A percentile compares a stretch with the other conserved stretches of the same genome.
These are phyloP conservation scores for Sclerotinia borealis DNA, from an alignment of 2,329 filamentous ascomycete species.

Conservation along the genomic window DNA sequence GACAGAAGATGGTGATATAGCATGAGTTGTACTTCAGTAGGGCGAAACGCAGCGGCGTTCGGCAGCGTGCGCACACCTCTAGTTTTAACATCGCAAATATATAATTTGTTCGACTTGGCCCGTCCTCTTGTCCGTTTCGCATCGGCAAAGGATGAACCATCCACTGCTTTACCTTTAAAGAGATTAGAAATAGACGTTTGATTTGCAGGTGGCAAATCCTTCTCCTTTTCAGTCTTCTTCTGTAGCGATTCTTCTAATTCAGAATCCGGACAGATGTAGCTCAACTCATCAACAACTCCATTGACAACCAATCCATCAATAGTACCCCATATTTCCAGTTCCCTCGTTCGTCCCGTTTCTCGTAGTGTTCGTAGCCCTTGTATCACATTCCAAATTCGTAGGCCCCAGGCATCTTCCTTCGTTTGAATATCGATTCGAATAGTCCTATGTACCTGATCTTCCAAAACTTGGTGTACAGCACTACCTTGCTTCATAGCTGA, in stretches of 20 bases:
- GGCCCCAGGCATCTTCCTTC: slow-evolving; percentile 75
- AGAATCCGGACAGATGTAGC: slow-evolving; percentile 67
- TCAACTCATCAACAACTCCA: slow-evolving; percentile 84
- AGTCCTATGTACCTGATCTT: slow-evolving; percentile 76
- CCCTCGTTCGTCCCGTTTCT: slow-evolving; percentile 65
- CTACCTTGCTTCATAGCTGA: slow-evolving; percentile 78
- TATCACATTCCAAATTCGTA: slow-evolving; percentile 86
- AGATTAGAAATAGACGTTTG: slow-evolving; percentile 28
- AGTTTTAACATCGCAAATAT: slow-evolving; percentile 87
- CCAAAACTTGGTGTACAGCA: slow-evolving; percentile 72
- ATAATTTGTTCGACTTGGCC: slow-evolving; percentile 41
- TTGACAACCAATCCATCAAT: slow-evolving; percentile 78
- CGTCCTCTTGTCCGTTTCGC: slow-evolving; percentile 15
- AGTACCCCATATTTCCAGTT: slow-evolving; percentile 79
- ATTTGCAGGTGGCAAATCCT: slow-evolving; percentile 32
- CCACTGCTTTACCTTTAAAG: slow-evolving; percentile 24
- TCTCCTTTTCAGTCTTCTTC: slow-evolving; percentile 28
- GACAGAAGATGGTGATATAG: slow-evolving; percentile 84
- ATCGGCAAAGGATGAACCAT: slow-evolving; percentile 18
- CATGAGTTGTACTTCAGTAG: slow-evolving; percentile 80
- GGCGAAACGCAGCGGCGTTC: slow-evolving; percentile 58
- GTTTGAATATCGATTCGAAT: slow-evolving; percentile 66
- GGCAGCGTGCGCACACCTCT: slow-evolving; percentile 56
- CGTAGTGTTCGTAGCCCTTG: slow-evolving; percentile 72
- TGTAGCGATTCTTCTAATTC: slow-evolving; percentile 48